Evolutionary conservation across 2,329 filamentous ascomycete species (phyloP).

Genomic region (Coleophoma cylindrospora): DNA sequence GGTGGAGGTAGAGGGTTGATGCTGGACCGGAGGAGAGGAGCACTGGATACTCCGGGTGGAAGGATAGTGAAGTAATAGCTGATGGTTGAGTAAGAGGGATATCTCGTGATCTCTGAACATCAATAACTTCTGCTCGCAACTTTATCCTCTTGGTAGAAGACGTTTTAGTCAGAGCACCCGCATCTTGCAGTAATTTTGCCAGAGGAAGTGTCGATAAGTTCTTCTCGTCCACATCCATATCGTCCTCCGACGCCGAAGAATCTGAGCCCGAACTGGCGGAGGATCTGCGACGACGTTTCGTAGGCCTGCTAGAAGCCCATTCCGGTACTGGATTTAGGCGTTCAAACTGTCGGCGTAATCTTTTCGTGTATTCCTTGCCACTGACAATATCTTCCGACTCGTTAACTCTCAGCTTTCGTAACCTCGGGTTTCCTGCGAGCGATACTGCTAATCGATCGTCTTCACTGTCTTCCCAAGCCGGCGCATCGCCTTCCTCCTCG

Average conservation of each 20-base stretch:
- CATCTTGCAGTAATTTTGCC: conserved; percentile 72
- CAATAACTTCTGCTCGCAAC: conserved; percentile 79
- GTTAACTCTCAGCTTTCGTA: conserved; percentile 77
- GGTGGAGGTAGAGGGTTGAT: conserved; percentile 82
- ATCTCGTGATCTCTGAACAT: conserved; percentile 86
- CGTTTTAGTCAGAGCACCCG: conserved; percentile 53
- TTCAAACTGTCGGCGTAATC: conserved; percentile 74
- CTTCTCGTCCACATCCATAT: conserved; percentile 48
- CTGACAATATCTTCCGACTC: conserved; percentile 82
- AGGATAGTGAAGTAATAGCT: conserved; percentile 76
- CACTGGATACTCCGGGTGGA: conserved; percentile 85
- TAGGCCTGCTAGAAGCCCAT: conserved; percentile 48
- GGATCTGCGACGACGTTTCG: conserved; percentile 45
- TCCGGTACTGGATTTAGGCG: conserved; percentile 53
- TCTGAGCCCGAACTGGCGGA: conserved; percentile 40
- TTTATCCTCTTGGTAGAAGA: conserved; percentile 57
- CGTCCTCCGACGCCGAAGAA: conserved; percentile 31
- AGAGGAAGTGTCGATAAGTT: conserved; percentile 70
- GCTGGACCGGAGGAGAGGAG: conserved; percentile 85
- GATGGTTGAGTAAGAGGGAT: conserved; percentile 75
- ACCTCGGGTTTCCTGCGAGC: conserved; percentile 65
- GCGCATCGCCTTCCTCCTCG: conserved; percentile 37
- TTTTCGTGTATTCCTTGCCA: conserved; percentile 77
- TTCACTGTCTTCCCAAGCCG: conserved; percentile 92
- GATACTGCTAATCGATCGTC: conserved; percentile 86